Evolutionary conservation across 176 grass and related monocot species (phyloP), one percentile per base, ranked within the genome.

Genomic region (Elymus sibiricus): DNA sequence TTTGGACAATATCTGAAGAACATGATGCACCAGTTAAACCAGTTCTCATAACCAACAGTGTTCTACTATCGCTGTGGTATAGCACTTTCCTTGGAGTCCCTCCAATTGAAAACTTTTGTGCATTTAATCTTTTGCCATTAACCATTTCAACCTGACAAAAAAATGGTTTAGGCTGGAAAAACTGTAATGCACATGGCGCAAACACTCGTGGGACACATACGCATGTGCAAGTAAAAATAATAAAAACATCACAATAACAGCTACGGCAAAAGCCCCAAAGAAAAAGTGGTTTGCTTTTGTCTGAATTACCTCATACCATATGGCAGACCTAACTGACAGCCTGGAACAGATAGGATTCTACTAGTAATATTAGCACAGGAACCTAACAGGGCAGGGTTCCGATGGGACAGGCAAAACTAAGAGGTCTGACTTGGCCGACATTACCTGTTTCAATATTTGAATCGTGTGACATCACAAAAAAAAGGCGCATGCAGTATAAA

Each of bases 141-240:
- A 99, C 90, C 97, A 99, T 94, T 86, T 99, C 97, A 88, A 98
- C 96, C 96, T 98, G 90, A 79, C 55, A 78, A 55, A 77, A 87
- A 56, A 69, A 76, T 19, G 24, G 6, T 58, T 80, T 38, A 13
- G 78, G 62, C n/a, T 62, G 44, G 51, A 15, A 14, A 15, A 29
- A 74, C 38, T 62, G 22, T 26, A 81, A 89, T 81, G 38, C 39
- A 82, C 73, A 63, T 37, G 62, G n/a, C 39, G 37, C 70, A 77
- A 51, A 80, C 15, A 81, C 6, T 2, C 0, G 7, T 38, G 53
- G 32, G 53, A 64, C 19, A 71, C 28, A 67, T 65, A 78, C 9
- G 16, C 77, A 75, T 31, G 66, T 6, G 40, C 11, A 79, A 25
- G 47, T 27, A 34, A 79, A 51, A 39, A 65, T 32, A 55, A 84